Conservation (phyloP, 495 filamentous ascomycete genomes). For the Amorphotheca resinae region DNA sequence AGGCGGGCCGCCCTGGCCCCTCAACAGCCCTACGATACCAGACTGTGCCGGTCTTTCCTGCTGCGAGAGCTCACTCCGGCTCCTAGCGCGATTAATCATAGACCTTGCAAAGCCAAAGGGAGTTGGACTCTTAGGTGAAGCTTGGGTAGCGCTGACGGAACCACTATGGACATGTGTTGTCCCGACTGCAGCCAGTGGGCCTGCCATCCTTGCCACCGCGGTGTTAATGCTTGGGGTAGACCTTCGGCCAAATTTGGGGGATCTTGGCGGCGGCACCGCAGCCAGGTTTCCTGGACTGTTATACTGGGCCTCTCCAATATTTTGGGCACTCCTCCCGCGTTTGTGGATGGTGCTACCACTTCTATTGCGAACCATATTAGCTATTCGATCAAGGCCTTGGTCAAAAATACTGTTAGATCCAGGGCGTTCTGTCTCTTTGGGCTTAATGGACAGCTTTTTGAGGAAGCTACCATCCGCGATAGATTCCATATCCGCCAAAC, state of each 20-base stretch:
- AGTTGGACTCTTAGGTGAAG: conserved; percentile 37
- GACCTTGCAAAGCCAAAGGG: conserved; percentile 30
- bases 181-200: conserved; percentile 49
- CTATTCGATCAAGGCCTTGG: conserved; percentile 23
- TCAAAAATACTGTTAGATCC: conserved; percentile 30
- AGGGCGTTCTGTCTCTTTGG: conserved; percentile 22
- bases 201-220: conserved; percentile 50
- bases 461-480: conserved; percentile 46
- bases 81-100: conserved; percentile 49
- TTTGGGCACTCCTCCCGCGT: conserved; percentile 23
- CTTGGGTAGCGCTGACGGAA: conserved; percentile 43
- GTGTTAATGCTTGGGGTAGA: conserved; percentile 52
- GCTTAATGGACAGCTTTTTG: conserved; percentile 45
- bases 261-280: conserved; percentile 30
- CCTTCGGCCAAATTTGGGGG: conserved; percentile 45
- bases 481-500: conserved; percentile 44
- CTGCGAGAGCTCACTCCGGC: conserved; percentile 55
- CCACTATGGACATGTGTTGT: conserved; percentile 40
- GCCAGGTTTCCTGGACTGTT: conserved; percentile 41
- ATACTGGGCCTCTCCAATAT: conserved; percentile 23
- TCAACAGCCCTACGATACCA: conserved; percentile 35
- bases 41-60: neutral
- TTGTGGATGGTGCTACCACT: conserved; percentile 33
- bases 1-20: conserved; percentile 45
- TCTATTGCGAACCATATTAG: conserved; percentile 44